Percentiles rank a stretch among this genome's conserved stretches.
Conservation (phyloP, 352 stramenopile species). For the Pythium aphanidermatum region DNA sequence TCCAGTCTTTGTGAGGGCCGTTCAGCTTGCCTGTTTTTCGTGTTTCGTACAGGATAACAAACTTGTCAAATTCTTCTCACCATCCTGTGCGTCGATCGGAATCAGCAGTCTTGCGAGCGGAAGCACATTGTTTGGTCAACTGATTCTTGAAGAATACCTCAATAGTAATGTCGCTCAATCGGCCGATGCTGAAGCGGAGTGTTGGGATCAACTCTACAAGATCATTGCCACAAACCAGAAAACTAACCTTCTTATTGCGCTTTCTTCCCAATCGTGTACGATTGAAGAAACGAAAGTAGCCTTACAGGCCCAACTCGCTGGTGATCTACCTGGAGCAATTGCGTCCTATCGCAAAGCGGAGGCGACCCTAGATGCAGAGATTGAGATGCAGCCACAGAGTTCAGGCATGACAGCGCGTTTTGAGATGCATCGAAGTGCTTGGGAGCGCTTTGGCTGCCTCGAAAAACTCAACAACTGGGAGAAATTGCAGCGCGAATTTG, state of each 20-base stretch:
- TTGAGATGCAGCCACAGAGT: slow-evolving; percentile 30
- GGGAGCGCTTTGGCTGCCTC: slow-evolving; percentile 56
- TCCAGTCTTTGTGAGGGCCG: slow-evolving; percentile 11
- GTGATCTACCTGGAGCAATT: slow-evolving; percentile 65
- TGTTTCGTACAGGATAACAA: slow-evolving; percentile 27
- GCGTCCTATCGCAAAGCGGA: slow-evolving; percentile 69
- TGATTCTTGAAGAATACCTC: slow-evolving; percentile 62
- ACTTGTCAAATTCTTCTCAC: slow-evolving; percentile 23
- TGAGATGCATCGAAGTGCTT: slow-evolving; percentile 53
- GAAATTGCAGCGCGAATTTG: slow-evolving; percentile 40
- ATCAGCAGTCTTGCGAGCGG: slow-evolving; percentile 55
- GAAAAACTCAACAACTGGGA: slow-evolving; percentile 71
- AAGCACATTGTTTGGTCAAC: slow-evolving; percentile 47
- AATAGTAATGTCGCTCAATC: slow-evolving; percentile 18
- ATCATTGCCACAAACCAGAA: slow-evolving; percentile 60
- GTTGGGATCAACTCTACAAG: slow-evolving; percentile 73
- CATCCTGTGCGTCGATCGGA: slow-evolving; percentile 38
- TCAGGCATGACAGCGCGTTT: slow-evolving; percentile 23
- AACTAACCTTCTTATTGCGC: slow-evolving; percentile 51
- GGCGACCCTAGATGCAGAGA: slow-evolving; percentile 30
- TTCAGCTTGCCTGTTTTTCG: slow-evolving; percentile 45
- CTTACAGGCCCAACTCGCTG: slow-evolving; percentile 54
- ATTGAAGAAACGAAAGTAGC: slow-evolving; percentile 49
- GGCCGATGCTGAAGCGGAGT: slow-evolving; percentile 23
- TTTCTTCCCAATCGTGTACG: slow-evolving; percentile 46